Conservation (phyloP, 208 protist genomes). For the Wallacemonas sp. region DNA sequence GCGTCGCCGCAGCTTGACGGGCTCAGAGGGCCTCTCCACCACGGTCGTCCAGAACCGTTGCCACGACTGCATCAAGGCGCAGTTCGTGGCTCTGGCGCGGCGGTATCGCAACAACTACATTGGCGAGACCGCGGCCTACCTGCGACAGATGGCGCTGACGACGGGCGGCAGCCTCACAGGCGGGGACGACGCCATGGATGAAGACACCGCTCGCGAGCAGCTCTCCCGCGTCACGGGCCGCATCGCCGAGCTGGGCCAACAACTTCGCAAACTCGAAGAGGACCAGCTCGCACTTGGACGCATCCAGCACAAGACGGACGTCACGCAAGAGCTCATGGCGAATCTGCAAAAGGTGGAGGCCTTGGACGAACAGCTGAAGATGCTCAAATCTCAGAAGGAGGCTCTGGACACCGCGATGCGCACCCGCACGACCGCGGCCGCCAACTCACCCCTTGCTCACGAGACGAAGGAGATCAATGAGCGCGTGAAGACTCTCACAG, state of each 20-base stretch:
- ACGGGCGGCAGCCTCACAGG: constrained; percentile 42
- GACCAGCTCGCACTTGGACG: constrained; percentile 48
- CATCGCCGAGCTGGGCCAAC: constrained; percentile 42
- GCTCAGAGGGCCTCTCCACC: constrained; percentile 63
- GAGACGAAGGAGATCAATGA: constrained; percentile 63
- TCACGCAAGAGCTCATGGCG: constrained; percentile 44
- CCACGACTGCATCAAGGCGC: constrained; percentile 55
- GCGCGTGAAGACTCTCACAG: constrained; percentile 42
- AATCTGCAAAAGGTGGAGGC: constrained; percentile 60
- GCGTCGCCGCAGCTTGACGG: constrained; percentile 49
- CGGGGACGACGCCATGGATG: constrained; percentile 20
- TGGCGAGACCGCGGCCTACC: constrained; percentile 73
- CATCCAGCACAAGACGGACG: constrained; percentile 61
- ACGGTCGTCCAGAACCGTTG: constrained; percentile 50
- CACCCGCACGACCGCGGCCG: constrained; percentile 14
- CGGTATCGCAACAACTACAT: constrained; percentile 79
- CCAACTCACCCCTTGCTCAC: constrained; percentile 37
- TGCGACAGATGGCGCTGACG: constrained; percentile 68
- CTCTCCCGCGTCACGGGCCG: constrained; percentile 48
- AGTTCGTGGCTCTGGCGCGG: constrained; percentile 64
- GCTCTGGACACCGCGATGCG: constrained; percentile 33
- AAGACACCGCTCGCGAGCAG: constrained; percentile 40
- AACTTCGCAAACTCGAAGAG: constrained; percentile 58
- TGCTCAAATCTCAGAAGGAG: constrained; percentile 52
- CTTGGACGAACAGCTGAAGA: constrained; percentile 51